Evolutionary conservation across 2,329 filamentous ascomycete species (phyloP).

Genomic region (Talaromyces sp.): DNA sequence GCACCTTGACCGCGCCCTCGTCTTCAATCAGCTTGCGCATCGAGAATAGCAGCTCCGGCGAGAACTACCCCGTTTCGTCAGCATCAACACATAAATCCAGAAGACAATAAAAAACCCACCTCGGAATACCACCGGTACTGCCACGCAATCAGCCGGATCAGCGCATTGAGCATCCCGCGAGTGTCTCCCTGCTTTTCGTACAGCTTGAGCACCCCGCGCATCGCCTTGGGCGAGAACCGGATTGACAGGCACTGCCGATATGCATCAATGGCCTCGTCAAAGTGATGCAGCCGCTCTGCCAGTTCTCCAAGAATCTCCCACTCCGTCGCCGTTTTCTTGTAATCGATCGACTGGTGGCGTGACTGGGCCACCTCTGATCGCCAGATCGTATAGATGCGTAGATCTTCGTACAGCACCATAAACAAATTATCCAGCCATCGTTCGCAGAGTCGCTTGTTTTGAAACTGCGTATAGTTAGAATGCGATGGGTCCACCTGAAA

Average conservation of each 20-base stretch:
- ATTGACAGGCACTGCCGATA: slow-evolving; percentile 82
- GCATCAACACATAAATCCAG: slow-evolving; percentile 4
- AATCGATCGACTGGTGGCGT: slow-evolving; percentile 84
- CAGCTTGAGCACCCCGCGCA: slow-evolving; percentile 74
- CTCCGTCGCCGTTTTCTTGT: slow-evolving; percentile 93
- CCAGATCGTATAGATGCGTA: slow-evolving; percentile 99
- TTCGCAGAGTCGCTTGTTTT: slow-evolving; percentile 95
- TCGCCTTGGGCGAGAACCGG: slow-evolving; percentile 88
- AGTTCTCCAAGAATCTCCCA: slow-evolving; percentile 97
- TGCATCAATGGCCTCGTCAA: slow-evolving; percentile 85
- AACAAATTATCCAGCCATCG: slow-evolving; percentile 97
- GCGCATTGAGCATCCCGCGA: slow-evolving; percentile 71
- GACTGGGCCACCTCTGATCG: slow-evolving; percentile 96
- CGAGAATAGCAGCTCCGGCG: slow-evolving; percentile 78
- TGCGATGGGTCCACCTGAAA: slow-evolving; percentile 57
- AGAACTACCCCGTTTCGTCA: slow-evolving; percentile 56
- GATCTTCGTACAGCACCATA: slow-evolving; percentile 97
- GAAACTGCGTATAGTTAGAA: slow-evolving; percentile 78
- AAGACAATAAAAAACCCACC: slow-evolving; percentile 38
- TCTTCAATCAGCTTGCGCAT: slow-evolving; percentile 93
- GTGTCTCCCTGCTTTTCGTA: slow-evolving; percentile 75
- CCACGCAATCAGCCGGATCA: slow-evolving; percentile 92
- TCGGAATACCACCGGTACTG: slow-evolving; percentile 99
- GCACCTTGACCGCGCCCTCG: slow-evolving; percentile 92
- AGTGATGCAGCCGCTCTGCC: slow-evolving; percentile 86